phyloP scores from a whole-genome alignment of 148 eudicot genomes.

The Chenopodium berlandieri region DNA sequence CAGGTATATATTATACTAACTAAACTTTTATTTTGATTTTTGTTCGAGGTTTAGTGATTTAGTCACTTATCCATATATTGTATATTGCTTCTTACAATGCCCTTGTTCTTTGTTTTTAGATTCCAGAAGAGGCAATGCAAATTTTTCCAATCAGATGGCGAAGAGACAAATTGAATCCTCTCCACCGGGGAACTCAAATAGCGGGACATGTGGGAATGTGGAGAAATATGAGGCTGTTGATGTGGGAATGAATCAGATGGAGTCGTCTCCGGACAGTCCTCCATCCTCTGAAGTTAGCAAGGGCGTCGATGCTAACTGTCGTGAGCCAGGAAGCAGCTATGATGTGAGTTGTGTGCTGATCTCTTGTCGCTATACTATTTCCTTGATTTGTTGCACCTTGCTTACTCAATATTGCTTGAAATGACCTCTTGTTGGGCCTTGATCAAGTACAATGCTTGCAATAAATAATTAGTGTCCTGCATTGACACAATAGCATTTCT shows the following conservation, averaged over 20 bases:
- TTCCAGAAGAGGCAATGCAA: constrained; percentile 25
- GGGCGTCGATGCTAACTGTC: constrained; percentile 23
- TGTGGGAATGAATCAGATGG: constrained; percentile 41
- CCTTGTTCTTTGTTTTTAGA: constrained; percentile 19
- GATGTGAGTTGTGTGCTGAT: constrained; percentile 36
- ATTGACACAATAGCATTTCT: neutral
- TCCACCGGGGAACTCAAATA: constrained; percentile 34
- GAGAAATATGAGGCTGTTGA: constrained; percentile 30
- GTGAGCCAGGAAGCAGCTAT: constrained; percentile 35
- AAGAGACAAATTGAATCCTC: constrained; percentile 30
- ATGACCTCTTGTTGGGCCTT: neutral
- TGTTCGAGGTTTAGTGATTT: neutral
- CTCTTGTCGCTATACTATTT: neutral
- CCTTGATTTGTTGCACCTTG: neutral
- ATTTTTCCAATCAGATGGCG: constrained; percentile 9
- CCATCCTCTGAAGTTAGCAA: constrained; percentile 42
- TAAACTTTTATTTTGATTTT: neutral
- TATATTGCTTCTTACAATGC: neutral
- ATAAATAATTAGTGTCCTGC: neutral
- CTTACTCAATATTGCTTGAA: neutral
- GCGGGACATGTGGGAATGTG: constrained; percentile 16
- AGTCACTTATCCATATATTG: neutral
- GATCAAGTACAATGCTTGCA: no score
- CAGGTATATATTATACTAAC: constrained; percentile 33
- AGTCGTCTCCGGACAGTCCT: constrained; percentile 49